Percentiles rank a stretch among this genome's conserved stretches.
These are phyloP conservation scores for Picea glauca DNA, from an alignment of 75 land plant species.

Conservation along the genomic window DNA sequence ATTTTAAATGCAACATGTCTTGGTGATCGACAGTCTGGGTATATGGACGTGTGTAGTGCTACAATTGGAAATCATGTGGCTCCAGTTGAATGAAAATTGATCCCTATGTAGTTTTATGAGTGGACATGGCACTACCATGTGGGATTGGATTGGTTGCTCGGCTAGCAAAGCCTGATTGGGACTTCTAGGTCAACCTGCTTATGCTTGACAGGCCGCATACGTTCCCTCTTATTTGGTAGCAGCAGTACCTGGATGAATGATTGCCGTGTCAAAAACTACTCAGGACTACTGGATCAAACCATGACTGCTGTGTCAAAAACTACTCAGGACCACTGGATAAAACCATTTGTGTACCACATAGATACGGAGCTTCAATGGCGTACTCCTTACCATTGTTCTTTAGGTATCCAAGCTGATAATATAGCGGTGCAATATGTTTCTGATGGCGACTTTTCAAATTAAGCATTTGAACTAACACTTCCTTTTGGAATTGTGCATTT, in stretches of 20 bases:
- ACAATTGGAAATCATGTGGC: not conserved
- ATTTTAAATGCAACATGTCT: not conserved
- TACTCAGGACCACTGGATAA: not conserved
- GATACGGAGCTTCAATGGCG: not conserved
- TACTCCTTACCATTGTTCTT: not conserved
- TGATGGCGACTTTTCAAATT: not conserved
- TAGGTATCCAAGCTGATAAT: constrained; percentile 1
- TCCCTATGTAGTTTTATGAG: not conserved
- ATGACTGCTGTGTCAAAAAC: not conserved
- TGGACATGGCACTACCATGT: not conserved
- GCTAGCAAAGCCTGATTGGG: too few relatives aligned
- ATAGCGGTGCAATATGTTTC: not conserved
- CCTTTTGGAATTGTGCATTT: not conserved
- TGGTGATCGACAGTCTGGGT: not conserved
- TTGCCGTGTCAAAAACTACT: not conserved
- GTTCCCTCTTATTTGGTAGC: not conserved
- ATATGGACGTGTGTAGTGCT: too few relatives aligned
- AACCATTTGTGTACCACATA: not conserved
- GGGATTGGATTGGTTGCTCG: not conserved
- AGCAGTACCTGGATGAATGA: not conserved
- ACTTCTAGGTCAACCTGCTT: not conserved
- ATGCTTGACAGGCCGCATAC: not conserved
- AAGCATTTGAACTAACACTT: not conserved
- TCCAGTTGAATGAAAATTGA: not conserved
- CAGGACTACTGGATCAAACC: not conserved